These are phyloP conservation scores for Saprolegnia diclina DNA, from an alignment of 352 stramenopile genomes.

Conservation along the genomic window DNA sequence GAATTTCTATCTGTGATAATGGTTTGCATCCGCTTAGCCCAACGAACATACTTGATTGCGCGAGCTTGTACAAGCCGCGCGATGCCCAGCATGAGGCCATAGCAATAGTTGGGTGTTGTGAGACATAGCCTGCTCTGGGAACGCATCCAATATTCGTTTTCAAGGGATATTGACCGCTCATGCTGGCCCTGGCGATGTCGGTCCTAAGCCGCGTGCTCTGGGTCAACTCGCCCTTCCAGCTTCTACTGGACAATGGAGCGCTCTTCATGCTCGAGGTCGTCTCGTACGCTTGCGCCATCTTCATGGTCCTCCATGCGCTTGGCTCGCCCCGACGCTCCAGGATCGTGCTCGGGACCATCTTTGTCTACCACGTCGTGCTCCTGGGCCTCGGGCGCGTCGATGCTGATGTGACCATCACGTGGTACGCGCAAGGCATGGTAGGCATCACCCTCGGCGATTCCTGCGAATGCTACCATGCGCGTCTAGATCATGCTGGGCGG, in stretches of 20 bases:
- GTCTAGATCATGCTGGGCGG: constrained; percentile 49
- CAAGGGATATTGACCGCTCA: not conserved
- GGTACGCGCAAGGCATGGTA: constrained; percentile 5
- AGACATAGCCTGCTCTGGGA: no score
- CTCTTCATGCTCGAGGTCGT: constrained; percentile 57
- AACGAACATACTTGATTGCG: no score
- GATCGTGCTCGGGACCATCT: constrained; percentile 49
- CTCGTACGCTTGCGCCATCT: constrained; percentile 51
- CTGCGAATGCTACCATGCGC: not conserved
- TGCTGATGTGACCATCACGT: not conserved
- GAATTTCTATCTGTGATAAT: no score
- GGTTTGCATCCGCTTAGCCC: no score
- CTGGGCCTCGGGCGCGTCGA: not conserved
- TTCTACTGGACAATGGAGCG: constrained; percentile 53
- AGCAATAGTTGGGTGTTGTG: no score
- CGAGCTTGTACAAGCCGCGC: no score
- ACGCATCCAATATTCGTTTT: not conserved
- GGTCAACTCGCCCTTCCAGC: constrained; percentile 24
- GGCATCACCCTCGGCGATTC: not conserved
- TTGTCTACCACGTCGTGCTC: constrained; percentile 51
- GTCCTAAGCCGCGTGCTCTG: not conserved
- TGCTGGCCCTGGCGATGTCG: not conserved
- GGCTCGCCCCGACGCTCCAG: constrained; percentile 72
- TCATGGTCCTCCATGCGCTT: constrained; percentile 70
- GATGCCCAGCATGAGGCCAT: no score